Evolutionary conservation across 768 basidiomycete genomes (phyloP).

Genomic region (Xerocomus spinulosus): DNA sequence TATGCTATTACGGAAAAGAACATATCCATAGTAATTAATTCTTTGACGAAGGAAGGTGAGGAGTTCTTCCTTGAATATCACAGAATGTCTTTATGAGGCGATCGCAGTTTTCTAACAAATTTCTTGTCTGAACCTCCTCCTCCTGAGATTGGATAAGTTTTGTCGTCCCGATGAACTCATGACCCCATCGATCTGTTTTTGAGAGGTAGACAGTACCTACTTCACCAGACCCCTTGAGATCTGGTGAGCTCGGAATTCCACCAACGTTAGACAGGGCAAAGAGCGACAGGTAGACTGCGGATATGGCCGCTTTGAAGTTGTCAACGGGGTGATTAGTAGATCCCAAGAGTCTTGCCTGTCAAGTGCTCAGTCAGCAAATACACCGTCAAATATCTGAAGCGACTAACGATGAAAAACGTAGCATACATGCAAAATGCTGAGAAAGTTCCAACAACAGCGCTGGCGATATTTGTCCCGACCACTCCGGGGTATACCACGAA

Average conservation of each 20-base stretch:
- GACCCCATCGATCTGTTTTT: conserved; percentile 53
- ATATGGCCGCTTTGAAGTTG: conserved; percentile 60
- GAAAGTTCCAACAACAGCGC: conserved; percentile 42
- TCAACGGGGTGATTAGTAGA: conserved; percentile 63
- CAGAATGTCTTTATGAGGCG: conserved; percentile 41
- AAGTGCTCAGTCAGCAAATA: conserved; percentile 2
- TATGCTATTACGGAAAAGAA: not conserved
- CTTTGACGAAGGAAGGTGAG: conserved; percentile 12
- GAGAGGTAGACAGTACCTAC: conserved; percentile 46
- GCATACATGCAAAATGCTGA: conserved; percentile 46
- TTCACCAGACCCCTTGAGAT: conserved; percentile 13
- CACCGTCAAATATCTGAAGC: not conserved
- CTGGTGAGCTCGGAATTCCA: not conserved
- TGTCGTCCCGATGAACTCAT: conserved; percentile 44
- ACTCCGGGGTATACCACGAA: conserved; percentile 68
- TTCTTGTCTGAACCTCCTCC: conserved; percentile 42
- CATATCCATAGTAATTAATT: not conserved
- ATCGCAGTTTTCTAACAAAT: conserved; percentile 55
- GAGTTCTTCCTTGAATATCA: conserved; percentile 27
- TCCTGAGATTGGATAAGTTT: conserved; percentile 50
- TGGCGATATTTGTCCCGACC: conserved; percentile 57
- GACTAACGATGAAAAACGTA: conserved; percentile 61
- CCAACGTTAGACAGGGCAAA: conserved; percentile 44
- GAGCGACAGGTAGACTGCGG: conserved; percentile 64
- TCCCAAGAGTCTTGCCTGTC: conserved; percentile 63